Evolutionary conservation across 2,329 filamentous ascomycete genomes (phyloP), one percentile per base, ranked within the genome.

Genomic region (Didymosphaeria variabile): DNA sequence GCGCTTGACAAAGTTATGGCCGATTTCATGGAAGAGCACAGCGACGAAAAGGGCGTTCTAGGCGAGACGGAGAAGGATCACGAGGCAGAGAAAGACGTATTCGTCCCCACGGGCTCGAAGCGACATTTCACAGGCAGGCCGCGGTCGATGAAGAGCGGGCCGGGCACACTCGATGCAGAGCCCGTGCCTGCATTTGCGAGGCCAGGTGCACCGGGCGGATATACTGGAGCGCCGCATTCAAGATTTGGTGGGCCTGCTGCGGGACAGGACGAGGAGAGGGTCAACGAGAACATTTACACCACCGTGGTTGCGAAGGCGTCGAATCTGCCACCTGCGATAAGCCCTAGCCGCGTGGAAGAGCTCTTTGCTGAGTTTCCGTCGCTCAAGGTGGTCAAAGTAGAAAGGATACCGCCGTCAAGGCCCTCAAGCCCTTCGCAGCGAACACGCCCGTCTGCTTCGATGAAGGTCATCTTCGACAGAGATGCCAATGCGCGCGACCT

Each of bases 391-490:
- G 68, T 69, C 32, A 72, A 72, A 42, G 66, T 76, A 31, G 74
- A 77, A 53, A 71, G 63, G 44, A 61, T 74, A 10, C 63, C 68
- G 5, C 65, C 71, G 1, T 67, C 69, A 38, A 65, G 65, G 7
- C 60, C 56, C 6, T 52, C 44, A 12, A 59, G 59, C 13, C 63
- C 70, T 3, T 59, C 66, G 21, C 59, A 52, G 1, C 67, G 63
- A 19, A 67, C 67, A 13, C 66, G 72, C 32, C 71, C 72, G 21
- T 68, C 70, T 9, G 67, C 63, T 31, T 62, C 70, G 3, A 74
- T 76, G 71, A 75, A 74, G 52, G 63, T 77, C 36, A 69, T 67
- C 9, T 77, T 77, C 55, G 73, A 75, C 58, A 73, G 73, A 34
- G 68, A 71, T 29, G 70, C 72, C 2, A 70, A 51, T 10, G 66